phyloP scores from a whole-genome alignment of 345 rosid genomes.

The Acer campestre region DNA sequence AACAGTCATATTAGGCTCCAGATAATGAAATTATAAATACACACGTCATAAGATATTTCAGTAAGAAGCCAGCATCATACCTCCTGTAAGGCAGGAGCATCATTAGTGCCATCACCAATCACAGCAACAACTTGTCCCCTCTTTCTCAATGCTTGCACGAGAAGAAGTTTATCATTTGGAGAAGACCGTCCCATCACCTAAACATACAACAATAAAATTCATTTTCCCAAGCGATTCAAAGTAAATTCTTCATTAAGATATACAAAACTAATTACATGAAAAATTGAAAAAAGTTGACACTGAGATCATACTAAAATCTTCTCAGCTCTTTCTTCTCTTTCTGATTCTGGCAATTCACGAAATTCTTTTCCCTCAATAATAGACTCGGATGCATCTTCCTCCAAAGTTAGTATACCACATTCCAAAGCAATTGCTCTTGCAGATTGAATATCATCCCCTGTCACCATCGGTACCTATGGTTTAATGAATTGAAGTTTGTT shows the following conservation, averaged over 20 bases:
- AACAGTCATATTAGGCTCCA: no score
- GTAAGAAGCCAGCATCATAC: no score
- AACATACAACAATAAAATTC: constrained; percentile 17
- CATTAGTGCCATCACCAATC: constrained; percentile 78
- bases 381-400: constrained; percentile 62
- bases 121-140: constrained; percentile 83
- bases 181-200: constrained; percentile 97
- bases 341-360: constrained; percentile 62
- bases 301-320: constrained; percentile 65
- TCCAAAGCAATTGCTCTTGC: constrained; percentile 96
- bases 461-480: constrained; percentile 90
- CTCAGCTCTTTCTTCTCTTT: constrained; percentile 78
- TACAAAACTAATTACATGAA: not conserved
- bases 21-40: no score
- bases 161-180: constrained; percentile 86
- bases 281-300: not conserved
- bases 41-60: no score
- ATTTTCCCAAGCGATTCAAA: not conserved
- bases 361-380: constrained; percentile 80
- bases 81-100: no score
- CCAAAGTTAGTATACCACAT: constrained; percentile 77
- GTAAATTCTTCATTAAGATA: constrained; percentile 1
- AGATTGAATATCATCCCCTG: constrained; percentile 94
- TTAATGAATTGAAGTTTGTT: constrained; percentile 7
- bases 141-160: constrained; percentile 82